Evolutionary conservation across 1,284 basidiomycete species (phyloP), one percentile per base, ranked within the genome.

Genomic region (Cryptococcus hybrid): DNA sequence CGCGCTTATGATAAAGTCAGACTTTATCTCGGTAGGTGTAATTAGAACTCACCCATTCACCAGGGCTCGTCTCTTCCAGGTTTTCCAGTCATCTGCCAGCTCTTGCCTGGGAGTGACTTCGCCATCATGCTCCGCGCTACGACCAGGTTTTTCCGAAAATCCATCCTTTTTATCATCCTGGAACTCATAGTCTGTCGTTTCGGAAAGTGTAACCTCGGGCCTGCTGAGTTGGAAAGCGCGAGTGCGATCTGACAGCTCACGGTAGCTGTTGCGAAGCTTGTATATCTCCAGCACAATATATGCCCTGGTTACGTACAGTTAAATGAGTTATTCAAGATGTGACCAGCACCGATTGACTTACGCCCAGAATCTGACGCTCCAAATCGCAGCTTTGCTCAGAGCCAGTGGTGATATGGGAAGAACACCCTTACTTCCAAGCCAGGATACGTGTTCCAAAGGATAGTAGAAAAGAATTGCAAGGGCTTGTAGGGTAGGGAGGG

Each of bases 331-430:
- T 24, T 24, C 38, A n/a, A 49, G 8, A 24, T 7, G 42, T 9
- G 37, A 15, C 38, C 8, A 30, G 45, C 15, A 15, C 35, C 13
- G 52, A 36, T 13, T 15, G 18, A 72, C 74, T 73, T 51, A 76
- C 74, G 74, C 73, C 77, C 77, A 78, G 54, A 71, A 73, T 37
- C 75, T 54, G 46, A 71, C 69, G 51, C 69, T 69, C 71, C 71
- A 75, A 2, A 69, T 54, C n/a, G 57, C 57, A 35, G 68, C 64
- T 30, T 47, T 57, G 7, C 55, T 57, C n/a, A 57, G 62, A 7
- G 56, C 48, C 36, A 54, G 47, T n/a, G 66, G 65, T 2, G 61
- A 55, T 35, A 78, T 51, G 11, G 60, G 60, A 36, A 78, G 47
- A 18, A 77, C 63, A 13, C 72, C 72, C 59, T 77, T 77, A 45